phyloP scores from a whole-genome alignment of 2,329 filamentous ascomycete genomes.

The Bimuria novae-zelandiae region DNA sequence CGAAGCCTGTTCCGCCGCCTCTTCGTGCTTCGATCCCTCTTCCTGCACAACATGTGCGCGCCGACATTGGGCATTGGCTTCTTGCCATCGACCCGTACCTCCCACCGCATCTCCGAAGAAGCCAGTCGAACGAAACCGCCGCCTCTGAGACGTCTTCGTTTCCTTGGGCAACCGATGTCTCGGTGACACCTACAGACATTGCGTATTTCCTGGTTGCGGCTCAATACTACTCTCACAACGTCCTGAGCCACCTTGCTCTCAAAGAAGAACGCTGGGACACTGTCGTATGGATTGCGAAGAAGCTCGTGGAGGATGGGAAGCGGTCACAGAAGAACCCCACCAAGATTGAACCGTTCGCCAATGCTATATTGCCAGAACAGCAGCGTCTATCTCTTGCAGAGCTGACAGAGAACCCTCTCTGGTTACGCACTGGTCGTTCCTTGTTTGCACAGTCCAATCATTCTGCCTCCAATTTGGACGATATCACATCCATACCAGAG shows the following conservation, averaged over 20 bases:
- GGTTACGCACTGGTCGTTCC: slow-evolving; percentile 12
- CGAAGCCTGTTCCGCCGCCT: slow-evolving; percentile 14
- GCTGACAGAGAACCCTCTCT: slow-evolving; percentile 30
- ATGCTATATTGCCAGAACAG: slow-evolving; percentile 23
- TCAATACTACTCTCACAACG: slow-evolving; percentile 40
- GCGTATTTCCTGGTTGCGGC: slow-evolving; percentile 30
- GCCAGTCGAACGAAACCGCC: slow-evolving; percentile 12
- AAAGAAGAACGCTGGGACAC: slow-evolving; percentile 49
- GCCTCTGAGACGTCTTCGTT: slow-evolving; percentile 1
- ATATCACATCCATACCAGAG: slow-evolving; percentile 31
- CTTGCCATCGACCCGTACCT: slow-evolving; percentile 43
- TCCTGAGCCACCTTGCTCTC: slow-evolving; percentile 48
- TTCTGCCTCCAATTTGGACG: slow-evolving; percentile 27
- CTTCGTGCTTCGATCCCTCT: slow-evolving; percentile 24
- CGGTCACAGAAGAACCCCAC: slow-evolving; percentile 13
- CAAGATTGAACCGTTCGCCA: slow-evolving; percentile 22
- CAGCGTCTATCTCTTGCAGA: slow-evolving; percentile 24
- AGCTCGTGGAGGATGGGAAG: slow-evolving; percentile 43
- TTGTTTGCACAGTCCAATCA: too few relatives aligned
- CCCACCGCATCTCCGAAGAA: slow-evolving; percentile 38
- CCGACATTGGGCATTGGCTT: slow-evolving; percentile 41
- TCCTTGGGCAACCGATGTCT: not conserved
- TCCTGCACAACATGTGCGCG: slow-evolving; percentile 25
- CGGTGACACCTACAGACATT: slow-evolving; percentile 34
- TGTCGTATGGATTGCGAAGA: slow-evolving; percentile 53